These are phyloP conservation scores for Arxiozyma heterogenica DNA, from an alignment of 1,139 yeast genomes.

Conservation along the genomic window DNA sequence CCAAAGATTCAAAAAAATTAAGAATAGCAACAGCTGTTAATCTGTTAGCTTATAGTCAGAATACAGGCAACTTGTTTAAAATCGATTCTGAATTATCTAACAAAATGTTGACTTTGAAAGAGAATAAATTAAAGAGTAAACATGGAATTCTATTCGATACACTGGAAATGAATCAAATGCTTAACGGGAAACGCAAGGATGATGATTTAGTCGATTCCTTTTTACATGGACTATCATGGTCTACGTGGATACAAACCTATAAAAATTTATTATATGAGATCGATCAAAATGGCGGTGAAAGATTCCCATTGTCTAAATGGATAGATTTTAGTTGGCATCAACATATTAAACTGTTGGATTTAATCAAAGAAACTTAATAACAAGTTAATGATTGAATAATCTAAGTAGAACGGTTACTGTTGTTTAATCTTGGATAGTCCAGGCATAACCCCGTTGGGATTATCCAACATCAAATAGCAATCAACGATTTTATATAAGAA, in stretches of 20 bases:
- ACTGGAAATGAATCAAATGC: slow-evolving; percentile 8
- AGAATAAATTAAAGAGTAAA: slow-evolving; percentile 9
- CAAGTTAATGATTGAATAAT: not conserved
- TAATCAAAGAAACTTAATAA: not conserved
- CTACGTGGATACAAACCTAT: slow-evolving; percentile 33
- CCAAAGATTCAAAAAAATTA: not conserved
- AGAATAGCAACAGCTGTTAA: not conserved
- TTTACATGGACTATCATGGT: slow-evolving; percentile 48
- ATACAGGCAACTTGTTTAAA: not conserved
- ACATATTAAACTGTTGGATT: not conserved
- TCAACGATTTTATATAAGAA: not conserved
- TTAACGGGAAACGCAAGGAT: slow-evolving; percentile 35
- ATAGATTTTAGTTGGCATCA: not conserved
- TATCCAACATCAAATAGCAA: not conserved
- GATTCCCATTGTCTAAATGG: not conserved
- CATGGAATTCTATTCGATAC: slow-evolving; percentile 14
- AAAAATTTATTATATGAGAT: not conserved
- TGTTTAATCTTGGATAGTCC: no score
- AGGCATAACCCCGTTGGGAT: no score
- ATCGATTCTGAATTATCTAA: not conserved
- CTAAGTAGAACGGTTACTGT: no score
- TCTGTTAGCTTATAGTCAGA: slow-evolving; percentile 18
- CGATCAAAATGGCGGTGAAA: not conserved
- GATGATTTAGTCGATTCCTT: slow-evolving; percentile 57
- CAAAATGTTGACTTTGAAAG: not conserved